Percentiles rank a stretch among this genome's conserved stretches.
These are phyloP conservation scores for Metschnikowia anglica DNA, from an alignment of 805 yeast species.

Conservation along the genomic window DNA sequence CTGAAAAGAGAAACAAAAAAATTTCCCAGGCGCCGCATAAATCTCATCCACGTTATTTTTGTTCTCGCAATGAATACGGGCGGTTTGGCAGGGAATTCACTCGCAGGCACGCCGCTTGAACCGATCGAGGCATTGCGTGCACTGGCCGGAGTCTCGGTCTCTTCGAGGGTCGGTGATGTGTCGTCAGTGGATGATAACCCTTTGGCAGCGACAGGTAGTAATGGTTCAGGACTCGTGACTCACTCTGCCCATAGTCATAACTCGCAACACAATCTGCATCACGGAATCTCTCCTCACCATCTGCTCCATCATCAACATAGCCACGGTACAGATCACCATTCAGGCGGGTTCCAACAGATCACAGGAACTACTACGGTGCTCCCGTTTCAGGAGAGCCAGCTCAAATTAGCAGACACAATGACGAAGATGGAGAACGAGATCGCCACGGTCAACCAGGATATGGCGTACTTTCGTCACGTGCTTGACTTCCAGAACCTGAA, in stretches of 20 bases:
- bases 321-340: neutral
- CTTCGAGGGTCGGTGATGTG: slow-evolving; percentile 16
- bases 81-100: slow-evolving; percentile 15
- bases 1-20: neutral
- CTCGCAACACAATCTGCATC: slow-evolving; percentile 6
- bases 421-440: slow-evolving; percentile 31
- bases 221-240: slow-evolving; percentile 5
- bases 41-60: neutral
- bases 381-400: slow-evolving; percentile 16
- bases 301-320: slow-evolving; percentile 10
- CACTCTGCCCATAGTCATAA: slow-evolving; percentile 2
- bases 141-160: slow-evolving; percentile 8
- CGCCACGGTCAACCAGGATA: slow-evolving; percentile 29
- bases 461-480: slow-evolving; percentile 36
- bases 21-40: neutral
- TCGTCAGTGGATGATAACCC: slow-evolving; percentile 13
- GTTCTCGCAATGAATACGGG: slow-evolving; percentile 16
- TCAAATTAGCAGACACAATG: slow-evolving; percentile 16
- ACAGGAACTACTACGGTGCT: slow-evolving; percentile 3
- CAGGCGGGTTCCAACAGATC: slow-evolving; percentile 8
- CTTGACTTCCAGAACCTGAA: slow-evolving; percentile 39
- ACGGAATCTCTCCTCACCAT: slow-evolving; percentile 15
- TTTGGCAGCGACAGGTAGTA: slow-evolving; percentile 1
- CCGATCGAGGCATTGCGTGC: slow-evolving; percentile 20
- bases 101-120: slow-evolving; percentile 16